Conservation (phyloP, 345 rosid species). For the Corchorus olitorius region DNA sequence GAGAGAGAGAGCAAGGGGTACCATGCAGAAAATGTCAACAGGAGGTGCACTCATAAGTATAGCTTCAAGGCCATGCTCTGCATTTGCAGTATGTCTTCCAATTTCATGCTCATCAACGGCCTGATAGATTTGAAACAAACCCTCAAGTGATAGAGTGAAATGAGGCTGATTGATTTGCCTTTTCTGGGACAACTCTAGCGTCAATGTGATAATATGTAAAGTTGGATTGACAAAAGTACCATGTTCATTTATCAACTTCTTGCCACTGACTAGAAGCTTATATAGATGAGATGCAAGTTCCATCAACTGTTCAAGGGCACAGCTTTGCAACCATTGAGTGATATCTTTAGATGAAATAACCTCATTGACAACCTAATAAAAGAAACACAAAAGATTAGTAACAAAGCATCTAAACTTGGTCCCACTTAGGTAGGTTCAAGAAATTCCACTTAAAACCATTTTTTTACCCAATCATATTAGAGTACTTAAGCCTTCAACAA, state of each 20-base stretch:
- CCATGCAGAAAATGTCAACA: constrained; percentile 57
- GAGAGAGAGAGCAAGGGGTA: constrained; percentile 20
- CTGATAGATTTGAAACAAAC: constrained; percentile 60
- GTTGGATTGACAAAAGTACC: constrained; percentile 40
- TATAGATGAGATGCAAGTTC: constrained; percentile 65
- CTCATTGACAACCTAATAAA: constrained; percentile 53
- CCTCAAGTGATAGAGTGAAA: constrained; percentile 65
- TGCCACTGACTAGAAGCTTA: constrained; percentile 52
- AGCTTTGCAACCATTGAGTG: constrained; percentile 70
- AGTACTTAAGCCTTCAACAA: background rate
- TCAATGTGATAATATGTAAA: constrained; percentile 50
- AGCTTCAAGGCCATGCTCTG: constrained; percentile 61
- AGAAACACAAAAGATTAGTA: background rate
- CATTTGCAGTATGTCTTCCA: constrained; percentile 38
- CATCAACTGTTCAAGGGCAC: constrained; percentile 74
- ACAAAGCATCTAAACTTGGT: background rate
- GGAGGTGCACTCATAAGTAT: constrained; percentile 77
- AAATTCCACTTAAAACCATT: background rate
- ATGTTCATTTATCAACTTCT: constrained; percentile 47
- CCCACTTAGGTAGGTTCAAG: background rate
- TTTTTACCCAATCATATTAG: background rate
- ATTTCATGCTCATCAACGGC: constrained; percentile 34
- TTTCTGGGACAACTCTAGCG: constrained; percentile 71
- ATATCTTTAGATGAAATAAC: constrained; percentile 54
- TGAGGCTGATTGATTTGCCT: constrained; percentile 75